Percentiles rank a stretch among this genome's conserved stretches.
Evolutionary conservation across 768 basidiomycete genomes (phyloP).

Genomic region (Thelephora ganbajun): DNA sequence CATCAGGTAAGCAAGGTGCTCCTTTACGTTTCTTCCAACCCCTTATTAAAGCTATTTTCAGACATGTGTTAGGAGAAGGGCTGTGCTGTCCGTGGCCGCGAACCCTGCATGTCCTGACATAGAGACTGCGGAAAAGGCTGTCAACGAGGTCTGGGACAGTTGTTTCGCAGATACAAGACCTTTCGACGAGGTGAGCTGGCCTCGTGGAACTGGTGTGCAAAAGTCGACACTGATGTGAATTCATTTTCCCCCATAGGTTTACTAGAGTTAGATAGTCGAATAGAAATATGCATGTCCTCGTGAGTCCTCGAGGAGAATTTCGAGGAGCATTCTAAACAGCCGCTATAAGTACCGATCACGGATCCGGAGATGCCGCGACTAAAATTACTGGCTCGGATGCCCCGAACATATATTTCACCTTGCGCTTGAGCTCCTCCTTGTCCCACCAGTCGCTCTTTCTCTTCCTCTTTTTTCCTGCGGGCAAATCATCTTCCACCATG

Average conservation of each 20-base stretch:
- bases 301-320: neutral
- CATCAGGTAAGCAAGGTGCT: constrained; percentile 54
- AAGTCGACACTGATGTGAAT: too few species aligned
- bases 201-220: neutral
- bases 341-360: too few species aligned
- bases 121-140: constrained; percentile 72
- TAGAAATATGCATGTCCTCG: neutral
- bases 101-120: constrained; percentile 71
- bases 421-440: too few species aligned
- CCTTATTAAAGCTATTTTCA: constrained; percentile 15
- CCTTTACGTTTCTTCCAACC: constrained; percentile 6
- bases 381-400: too few species aligned
- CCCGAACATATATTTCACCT: too few species aligned
- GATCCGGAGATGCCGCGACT: too few species aligned
- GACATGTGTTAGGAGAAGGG: constrained; percentile 85
- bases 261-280: constrained; percentile 8
- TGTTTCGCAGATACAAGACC: constrained; percentile 93
- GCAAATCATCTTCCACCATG: constrained; percentile 9
- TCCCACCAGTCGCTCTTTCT: constrained; percentile 6
- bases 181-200: constrained; percentile 74
- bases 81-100: constrained; percentile 63
- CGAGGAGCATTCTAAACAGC: neutral
- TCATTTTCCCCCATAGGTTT: neutral
- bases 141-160: constrained; percentile 95
- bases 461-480: constrained; percentile 1